phyloP scores from a whole-genome alignment of 148 eudicot species.

The Nepenthes gracilis region DNA sequence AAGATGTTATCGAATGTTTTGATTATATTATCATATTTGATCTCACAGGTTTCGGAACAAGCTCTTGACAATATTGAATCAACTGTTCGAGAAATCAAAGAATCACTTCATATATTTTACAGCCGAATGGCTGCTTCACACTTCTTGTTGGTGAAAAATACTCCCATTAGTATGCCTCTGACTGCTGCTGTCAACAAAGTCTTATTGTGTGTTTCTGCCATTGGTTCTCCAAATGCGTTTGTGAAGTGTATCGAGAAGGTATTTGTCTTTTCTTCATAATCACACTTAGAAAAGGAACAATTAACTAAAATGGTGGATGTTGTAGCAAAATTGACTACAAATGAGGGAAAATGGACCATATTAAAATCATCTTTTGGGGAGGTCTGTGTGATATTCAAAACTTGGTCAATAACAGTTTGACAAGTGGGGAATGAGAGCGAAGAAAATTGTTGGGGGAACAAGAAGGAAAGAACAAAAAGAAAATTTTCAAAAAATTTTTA shows the following conservation, averaged over 20 bases:
- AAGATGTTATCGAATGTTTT: background rate
- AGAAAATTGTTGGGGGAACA: too few species aligned
- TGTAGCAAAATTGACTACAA: too few species aligned
- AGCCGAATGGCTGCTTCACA: conserved; percentile 62
- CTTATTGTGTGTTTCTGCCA: conserved; percentile 76
- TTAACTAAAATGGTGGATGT: too few species aligned
- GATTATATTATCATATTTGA: background rate
- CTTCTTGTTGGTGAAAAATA: conserved; percentile 40
- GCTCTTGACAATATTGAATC: conserved; percentile 22
- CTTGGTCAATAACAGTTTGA: background rate
- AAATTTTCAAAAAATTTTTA: too few species aligned
- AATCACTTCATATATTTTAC: conserved; percentile 46
- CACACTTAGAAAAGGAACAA: too few species aligned
- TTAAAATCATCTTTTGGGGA: too few species aligned
- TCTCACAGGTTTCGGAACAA: conserved; percentile 46
- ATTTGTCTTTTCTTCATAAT: conserved; percentile 3
- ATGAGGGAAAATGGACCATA: too few species aligned
- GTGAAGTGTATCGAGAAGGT: conserved; percentile 64
- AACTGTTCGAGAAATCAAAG: conserved; percentile 32
- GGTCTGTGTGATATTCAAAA: background rate
- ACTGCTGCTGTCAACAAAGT: conserved; percentile 20
- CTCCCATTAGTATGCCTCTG: conserved; percentile 30
- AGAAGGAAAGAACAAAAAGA: too few species aligned
- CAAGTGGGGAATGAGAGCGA: background rate
- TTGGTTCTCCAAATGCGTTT: conserved; percentile 73